Conservation (phyloP, 2,329 filamentous ascomycete genomes). For the Fusarium veterinarium region DNA sequence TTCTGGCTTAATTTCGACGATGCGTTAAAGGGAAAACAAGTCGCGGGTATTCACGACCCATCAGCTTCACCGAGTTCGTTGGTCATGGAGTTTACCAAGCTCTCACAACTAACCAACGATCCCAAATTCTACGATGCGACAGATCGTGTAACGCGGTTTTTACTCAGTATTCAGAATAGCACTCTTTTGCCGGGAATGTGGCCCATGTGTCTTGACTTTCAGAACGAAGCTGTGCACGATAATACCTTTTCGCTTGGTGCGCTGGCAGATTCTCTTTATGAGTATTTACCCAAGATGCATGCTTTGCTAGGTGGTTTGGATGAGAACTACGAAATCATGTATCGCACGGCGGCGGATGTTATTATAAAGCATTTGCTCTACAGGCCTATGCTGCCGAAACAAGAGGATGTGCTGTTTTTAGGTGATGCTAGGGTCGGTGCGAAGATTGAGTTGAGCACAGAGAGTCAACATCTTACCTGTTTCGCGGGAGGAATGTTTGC, state of each 20-base stretch:
- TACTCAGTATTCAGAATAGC: slow-evolving; percentile 74
- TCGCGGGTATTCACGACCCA: slow-evolving; percentile 61
- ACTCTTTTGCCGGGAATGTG: slow-evolving; percentile 83
- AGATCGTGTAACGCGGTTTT: slow-evolving; percentile 75
- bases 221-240: slow-evolving; percentile 63
- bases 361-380: slow-evolving; percentile 74
- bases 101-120: slow-evolving; percentile 79
- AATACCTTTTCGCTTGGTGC: slow-evolving; percentile 64
- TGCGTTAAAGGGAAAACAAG: slow-evolving; percentile 58
- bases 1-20: slow-evolving; percentile 60
- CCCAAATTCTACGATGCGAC: slow-evolving; percentile 82
- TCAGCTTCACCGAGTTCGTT: slow-evolving; percentile 71
- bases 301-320: slow-evolving; percentile 73
- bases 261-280: slow-evolving; percentile 68
- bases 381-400: slow-evolving; percentile 72
- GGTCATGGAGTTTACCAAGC: slow-evolving; percentile 78
- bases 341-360: slow-evolving; percentile 71
- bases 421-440: slow-evolving; percentile 48
- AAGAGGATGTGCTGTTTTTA: slow-evolving; percentile 68
- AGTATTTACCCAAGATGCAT: slow-evolving; percentile 72
- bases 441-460: slow-evolving; percentile 39
- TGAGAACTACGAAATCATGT: slow-evolving; percentile 72
- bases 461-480: slow-evolving; percentile 69
- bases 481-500: slow-evolving; percentile 77
- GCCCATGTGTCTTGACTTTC: slow-evolving; percentile 72